Conservation (phyloP, 192 early-diverging fungal genomes). For the Geranomyces variabilis region DNA sequence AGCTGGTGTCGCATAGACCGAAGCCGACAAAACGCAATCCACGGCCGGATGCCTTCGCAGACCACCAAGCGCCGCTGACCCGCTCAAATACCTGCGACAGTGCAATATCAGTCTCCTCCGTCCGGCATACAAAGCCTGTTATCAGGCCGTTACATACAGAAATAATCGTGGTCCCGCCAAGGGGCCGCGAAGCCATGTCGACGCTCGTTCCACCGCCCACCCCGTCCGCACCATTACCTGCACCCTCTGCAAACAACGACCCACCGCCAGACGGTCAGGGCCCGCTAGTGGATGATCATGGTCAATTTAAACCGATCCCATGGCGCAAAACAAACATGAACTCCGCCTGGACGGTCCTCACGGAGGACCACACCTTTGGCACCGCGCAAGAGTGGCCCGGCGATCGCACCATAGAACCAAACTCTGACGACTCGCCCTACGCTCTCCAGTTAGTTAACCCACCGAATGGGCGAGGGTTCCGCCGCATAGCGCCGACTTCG, state of each 20-base stretch:
- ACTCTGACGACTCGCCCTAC: slow-evolving; percentile 3
- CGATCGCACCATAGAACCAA: not conserved
- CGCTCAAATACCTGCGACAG: slow-evolving; percentile 26
- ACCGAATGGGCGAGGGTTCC: not conserved
- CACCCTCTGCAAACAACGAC: slow-evolving; percentile 1
- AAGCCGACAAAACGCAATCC: too few relatives aligned
- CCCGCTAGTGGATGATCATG: slow-evolving; percentile 26
- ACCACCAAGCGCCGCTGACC: not conserved
- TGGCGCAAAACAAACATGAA: slow-evolving; percentile 31
- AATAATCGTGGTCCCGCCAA: not conserved
- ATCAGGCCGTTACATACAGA: not conserved
- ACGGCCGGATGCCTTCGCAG: too few relatives aligned
- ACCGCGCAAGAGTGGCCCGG: slow-evolving; percentile 21
- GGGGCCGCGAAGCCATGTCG: not conserved
- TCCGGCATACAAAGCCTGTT: not conserved
- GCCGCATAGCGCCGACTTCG: slow-evolving; percentile 24
- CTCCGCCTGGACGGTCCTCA: slow-evolving; percentile 26
- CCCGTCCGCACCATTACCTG: not conserved
- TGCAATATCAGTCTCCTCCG: slow-evolving; percentile 29
- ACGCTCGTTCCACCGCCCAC: not conserved
- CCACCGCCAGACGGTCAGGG: slow-evolving; percentile 5
- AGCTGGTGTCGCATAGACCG: too few relatives aligned
- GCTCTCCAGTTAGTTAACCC: slow-evolving; percentile 21
- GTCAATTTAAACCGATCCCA: slow-evolving; percentile 20
- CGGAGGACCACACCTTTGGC: slow-evolving; percentile 23